Evolutionary conservation across 1,284 basidiomycete genomes (phyloP).

Genomic region (Caloboletus inedulis): DNA sequence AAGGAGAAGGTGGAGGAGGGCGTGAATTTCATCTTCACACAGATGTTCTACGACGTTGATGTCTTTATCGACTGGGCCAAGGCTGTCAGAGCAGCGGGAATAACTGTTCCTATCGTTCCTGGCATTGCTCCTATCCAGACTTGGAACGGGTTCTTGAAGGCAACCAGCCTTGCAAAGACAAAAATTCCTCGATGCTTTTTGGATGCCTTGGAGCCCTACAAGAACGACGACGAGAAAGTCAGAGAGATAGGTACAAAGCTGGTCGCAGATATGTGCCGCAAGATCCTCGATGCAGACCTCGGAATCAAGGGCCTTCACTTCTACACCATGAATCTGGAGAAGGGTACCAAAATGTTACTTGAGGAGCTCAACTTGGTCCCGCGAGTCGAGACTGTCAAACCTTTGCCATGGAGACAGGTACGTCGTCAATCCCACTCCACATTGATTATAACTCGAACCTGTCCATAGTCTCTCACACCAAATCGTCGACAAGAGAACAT

Average conservation of each 20-base stretch:
- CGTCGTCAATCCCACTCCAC: conserved; percentile 14
- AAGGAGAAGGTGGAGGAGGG: conserved; percentile 88
- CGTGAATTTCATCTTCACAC: conserved; percentile 89
- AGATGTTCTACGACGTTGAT: conserved; percentile 93
- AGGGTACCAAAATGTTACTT: conserved; percentile 89
- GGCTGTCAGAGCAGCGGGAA: conserved; percentile 79
- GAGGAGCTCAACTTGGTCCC: conserved; percentile 85
- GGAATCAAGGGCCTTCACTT: conserved; percentile 90
- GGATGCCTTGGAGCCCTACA: conserved; percentile 84
- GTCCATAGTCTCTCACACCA: conserved; percentile 78
- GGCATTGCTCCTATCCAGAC: conserved; percentile 98
- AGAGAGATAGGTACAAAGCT: conserved; percentile 85
- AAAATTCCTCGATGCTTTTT: conserved; percentile 79
- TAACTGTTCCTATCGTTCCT: conserved; percentile 92
- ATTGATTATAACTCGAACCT: conserved; percentile 52
- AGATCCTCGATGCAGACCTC: conserved; percentile 73
- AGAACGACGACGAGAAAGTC: conserved; percentile 90
- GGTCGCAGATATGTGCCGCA: conserved; percentile 84
- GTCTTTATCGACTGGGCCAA: conserved; percentile 86
- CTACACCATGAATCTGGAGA: conserved; percentile 98
- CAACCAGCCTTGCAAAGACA: conserved; percentile 85
- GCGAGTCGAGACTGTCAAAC: conserved; percentile 82
- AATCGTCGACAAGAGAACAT: conserved; percentile 85
- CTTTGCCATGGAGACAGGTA: conserved; percentile 90
- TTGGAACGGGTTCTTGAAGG: conserved; percentile 94